Conservation (phyloP, 345 rosid species). For the Populus tremula region DNA sequence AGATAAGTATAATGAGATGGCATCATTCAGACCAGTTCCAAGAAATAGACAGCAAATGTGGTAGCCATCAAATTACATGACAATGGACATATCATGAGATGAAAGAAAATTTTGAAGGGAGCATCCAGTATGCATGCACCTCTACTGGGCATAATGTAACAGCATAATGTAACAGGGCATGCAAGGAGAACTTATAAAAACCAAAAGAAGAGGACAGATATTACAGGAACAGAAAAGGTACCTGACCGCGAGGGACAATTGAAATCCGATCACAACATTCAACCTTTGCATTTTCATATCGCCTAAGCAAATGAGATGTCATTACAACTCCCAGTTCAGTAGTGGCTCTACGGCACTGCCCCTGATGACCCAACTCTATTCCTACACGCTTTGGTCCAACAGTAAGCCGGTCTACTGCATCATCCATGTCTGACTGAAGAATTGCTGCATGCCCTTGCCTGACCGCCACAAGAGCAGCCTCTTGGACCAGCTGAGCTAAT, state of each 20-base stretch:
- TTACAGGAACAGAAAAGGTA: slow-evolving; percentile 35
- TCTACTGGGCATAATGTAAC: neutral
- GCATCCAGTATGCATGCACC: neutral
- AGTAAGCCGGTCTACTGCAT: slow-evolving; percentile 90
- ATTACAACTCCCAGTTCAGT: slow-evolving; percentile 90
- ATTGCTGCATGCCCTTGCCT: slow-evolving; percentile 70
- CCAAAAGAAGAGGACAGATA: slow-evolving; percentile 1
- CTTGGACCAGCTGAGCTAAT: slow-evolving; percentile 87
- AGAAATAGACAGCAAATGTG: neutral
- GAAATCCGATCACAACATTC: slow-evolving; percentile 87
- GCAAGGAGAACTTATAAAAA: neutral
- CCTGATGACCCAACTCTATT: slow-evolving; percentile 69
- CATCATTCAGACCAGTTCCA: neutral
- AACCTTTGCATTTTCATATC: slow-evolving; percentile 69
- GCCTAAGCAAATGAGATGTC: slow-evolving; percentile 77
- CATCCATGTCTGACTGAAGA: slow-evolving; percentile 79
- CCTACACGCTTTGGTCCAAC: slow-evolving; percentile 90
- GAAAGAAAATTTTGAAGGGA: neutral
- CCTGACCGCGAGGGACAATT: slow-evolving; percentile 87
- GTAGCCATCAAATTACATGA: neutral
- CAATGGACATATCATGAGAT: neutral
- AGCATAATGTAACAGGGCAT: neutral
- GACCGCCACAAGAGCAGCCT: slow-evolving; percentile 94
- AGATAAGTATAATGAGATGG: neutral
- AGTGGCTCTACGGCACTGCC: slow-evolving; percentile 90